These are phyloP conservation scores for Penicillium decumbens DNA, from an alignment of 2,329 filamentous ascomycete species.

Conservation along the genomic window DNA sequence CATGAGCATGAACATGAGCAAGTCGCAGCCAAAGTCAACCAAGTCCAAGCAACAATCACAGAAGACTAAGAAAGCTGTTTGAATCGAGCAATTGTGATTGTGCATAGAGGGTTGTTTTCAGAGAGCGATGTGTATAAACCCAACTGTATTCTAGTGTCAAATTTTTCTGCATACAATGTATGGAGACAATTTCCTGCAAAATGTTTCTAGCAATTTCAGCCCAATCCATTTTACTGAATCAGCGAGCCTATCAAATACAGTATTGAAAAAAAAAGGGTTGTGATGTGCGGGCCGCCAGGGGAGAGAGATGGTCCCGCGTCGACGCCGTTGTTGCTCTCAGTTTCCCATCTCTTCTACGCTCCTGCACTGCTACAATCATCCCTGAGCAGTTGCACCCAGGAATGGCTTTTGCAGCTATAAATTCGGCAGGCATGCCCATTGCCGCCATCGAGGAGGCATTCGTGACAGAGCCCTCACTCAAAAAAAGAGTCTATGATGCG, in stretches of 20 bases:
- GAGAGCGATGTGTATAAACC: slow-evolving; percentile 27
- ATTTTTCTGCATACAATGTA: slow-evolving; percentile 8
- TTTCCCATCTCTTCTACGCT: slow-evolving; percentile 13
- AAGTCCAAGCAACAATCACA: slow-evolving; percentile 12
- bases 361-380: slow-evolving; percentile 13
- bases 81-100: not conserved
- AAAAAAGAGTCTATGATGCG: slow-evolving; percentile 42
- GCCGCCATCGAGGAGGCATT: slow-evolving; percentile 41
- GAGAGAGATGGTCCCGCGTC: slow-evolving; percentile 16
- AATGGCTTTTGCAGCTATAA: slow-evolving; percentile 41
- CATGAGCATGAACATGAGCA: slow-evolving; percentile 24
- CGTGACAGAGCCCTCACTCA: slow-evolving; percentile 36
- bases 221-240: not conserved
- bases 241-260: slow-evolving; percentile 1
- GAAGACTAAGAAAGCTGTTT: slow-evolving; percentile 13
- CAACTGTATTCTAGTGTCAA: slow-evolving; percentile 26
- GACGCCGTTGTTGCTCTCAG: slow-evolving; percentile 11
- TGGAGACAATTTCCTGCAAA: not conserved
- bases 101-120: slow-evolving; percentile 5
- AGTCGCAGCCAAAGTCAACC: not conserved
- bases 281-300: slow-evolving; percentile 16
- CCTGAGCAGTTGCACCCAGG: slow-evolving; percentile 19
- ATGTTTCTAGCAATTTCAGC: not conserved
- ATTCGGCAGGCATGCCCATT: slow-evolving; percentile 23
- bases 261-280: not conserved